phyloP scores from a whole-genome alignment of 495 filamentous ascomycete species.

The Penicillium soppii region DNA sequence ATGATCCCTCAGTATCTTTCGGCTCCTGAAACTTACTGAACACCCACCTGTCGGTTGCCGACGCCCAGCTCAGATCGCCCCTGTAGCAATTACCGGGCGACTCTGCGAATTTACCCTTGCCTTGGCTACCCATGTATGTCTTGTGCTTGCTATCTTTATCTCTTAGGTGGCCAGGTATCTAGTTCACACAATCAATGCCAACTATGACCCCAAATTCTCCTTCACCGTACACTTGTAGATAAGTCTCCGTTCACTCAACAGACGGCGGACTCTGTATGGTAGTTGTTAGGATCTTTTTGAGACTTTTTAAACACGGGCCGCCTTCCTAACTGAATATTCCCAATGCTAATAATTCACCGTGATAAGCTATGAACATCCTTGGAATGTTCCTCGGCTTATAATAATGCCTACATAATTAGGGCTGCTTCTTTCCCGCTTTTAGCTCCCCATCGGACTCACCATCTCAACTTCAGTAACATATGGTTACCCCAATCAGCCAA shows the following conservation, averaged over 20 bases:
- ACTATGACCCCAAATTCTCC: slow-evolving; percentile 4
- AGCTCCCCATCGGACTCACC: no score
- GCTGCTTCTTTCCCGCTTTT: no score
- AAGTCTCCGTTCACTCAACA: no score
- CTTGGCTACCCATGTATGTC: slow-evolving; percentile 18
- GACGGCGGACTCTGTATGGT: no score
- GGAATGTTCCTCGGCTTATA: no score
- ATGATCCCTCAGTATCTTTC: slow-evolving; percentile 4
- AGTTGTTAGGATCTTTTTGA: no score
- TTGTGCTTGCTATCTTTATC: slow-evolving; percentile 18
- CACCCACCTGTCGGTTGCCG: slow-evolving; percentile 8
- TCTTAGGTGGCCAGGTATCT: slow-evolving; percentile 13
- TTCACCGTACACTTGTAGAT: no score
- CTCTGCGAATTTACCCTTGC: slow-evolving; percentile 14
- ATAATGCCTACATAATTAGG: no score
- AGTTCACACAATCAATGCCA: slow-evolving; percentile 17
- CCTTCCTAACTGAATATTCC: no score
- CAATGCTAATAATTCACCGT: no score
- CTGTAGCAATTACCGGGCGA: slow-evolving; percentile 16
- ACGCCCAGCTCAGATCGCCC: slow-evolving; percentile 8
- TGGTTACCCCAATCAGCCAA: not conserved
- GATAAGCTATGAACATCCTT: no score
- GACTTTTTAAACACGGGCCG: no score
- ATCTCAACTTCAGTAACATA: not conserved
- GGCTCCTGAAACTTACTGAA: slow-evolving; percentile 6